Evolutionary conservation across 2,329 filamentous ascomycete species (phyloP).

Genomic region (Shiraia bambusicola): DNA sequence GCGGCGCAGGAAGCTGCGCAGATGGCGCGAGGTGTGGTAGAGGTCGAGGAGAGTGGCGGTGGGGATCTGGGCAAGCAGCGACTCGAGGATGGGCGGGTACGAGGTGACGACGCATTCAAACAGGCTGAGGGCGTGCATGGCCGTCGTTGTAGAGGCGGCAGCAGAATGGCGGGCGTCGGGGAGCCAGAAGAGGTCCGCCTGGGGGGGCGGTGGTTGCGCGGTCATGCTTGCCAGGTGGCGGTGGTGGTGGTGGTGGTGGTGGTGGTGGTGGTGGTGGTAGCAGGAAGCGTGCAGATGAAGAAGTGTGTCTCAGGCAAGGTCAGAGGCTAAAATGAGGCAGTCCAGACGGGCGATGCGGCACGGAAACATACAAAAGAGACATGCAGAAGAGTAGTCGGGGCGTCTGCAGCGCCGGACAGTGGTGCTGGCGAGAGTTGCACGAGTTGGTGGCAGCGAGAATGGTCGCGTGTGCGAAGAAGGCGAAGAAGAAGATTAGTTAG

Average conservation of each 20-base stretch:
- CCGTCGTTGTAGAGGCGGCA: constrained; percentile 2
- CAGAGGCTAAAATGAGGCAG: constrained; percentile 27
- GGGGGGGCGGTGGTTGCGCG: constrained; percentile 9
- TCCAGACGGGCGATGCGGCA: constrained; percentile 30
- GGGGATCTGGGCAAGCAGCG: constrained; percentile 58
- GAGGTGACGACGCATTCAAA: constrained; percentile 59
- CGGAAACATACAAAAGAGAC: constrained; percentile 29
- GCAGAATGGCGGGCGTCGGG: constrained; percentile 6
- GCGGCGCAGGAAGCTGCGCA: constrained; percentile 56
- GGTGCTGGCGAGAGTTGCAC: constrained; percentile 2
- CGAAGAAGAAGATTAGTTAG: too few relatives aligned
- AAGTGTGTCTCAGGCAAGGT: constrained; percentile 27
- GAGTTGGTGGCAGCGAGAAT: constrained; percentile 22
- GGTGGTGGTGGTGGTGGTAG: too few relatives aligned
- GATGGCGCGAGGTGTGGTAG: constrained; percentile 59
- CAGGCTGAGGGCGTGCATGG: constrained; percentile 28
- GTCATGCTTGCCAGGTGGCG: not conserved
- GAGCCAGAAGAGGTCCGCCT: constrained; percentile 23
- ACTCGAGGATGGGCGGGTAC: constrained; percentile 60
- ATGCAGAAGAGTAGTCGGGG: constrained; percentile 24
- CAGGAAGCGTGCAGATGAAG: constrained; percentile 17
- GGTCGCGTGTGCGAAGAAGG: constrained; percentile 26
- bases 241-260: too few relatives aligned
- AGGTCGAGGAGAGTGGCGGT: constrained; percentile 59
- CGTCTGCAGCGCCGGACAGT: constrained; percentile 24